Conservation (phyloP, 2,329 filamentous ascomycete genomes). For the Ophiosphaerella herpotricha region DNA sequence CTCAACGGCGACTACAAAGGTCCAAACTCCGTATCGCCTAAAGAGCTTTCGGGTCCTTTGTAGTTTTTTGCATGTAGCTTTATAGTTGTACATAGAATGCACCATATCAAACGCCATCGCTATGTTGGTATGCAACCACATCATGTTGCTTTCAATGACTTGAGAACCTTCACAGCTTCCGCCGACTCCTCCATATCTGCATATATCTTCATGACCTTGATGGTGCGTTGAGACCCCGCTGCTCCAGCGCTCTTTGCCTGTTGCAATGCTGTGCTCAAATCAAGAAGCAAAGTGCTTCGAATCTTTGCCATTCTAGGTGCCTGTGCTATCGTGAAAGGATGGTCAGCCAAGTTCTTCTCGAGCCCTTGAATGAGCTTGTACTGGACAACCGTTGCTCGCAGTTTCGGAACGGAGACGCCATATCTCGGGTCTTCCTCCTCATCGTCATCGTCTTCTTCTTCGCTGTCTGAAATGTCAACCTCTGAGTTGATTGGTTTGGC, state of each 20-base stretch:
- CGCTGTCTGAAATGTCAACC: constrained; percentile 19
- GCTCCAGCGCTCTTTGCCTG: constrained; percentile 55
- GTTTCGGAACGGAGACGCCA: constrained; percentile 45
- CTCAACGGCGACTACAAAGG: constrained; percentile 78
- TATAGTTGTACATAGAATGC: constrained; percentile 39
- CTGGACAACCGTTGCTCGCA: constrained; percentile 62
- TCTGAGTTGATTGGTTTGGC: constrained; percentile 19
- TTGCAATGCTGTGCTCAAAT: constrained; percentile 66
- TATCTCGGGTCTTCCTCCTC: constrained; percentile 33
- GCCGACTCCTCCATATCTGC: constrained; percentile 63
- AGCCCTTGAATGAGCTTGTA: constrained; percentile 62
- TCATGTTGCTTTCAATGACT: constrained; percentile 36
- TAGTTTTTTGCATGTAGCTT: constrained; percentile 28
- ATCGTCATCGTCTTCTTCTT: constrained; percentile 40
- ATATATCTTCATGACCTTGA: constrained; percentile 65
- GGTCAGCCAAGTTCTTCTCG: constrained; percentile 57
- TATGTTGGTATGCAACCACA: constrained; percentile 42
- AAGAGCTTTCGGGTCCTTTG: constrained; percentile 44
- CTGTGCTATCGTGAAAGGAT: constrained; percentile 67
- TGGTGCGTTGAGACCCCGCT: constrained; percentile 48
- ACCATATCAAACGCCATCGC: constrained; percentile 53
- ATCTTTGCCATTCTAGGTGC: constrained; percentile 61
- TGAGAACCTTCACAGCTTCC: constrained; percentile 64
- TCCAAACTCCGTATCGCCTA: constrained; percentile 44
- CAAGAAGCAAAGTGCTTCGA: constrained; percentile 65